Evolutionary conservation across 108 stramenopile genomes (phyloP).

Genomic region (Craspedostauros australis): DNA sequence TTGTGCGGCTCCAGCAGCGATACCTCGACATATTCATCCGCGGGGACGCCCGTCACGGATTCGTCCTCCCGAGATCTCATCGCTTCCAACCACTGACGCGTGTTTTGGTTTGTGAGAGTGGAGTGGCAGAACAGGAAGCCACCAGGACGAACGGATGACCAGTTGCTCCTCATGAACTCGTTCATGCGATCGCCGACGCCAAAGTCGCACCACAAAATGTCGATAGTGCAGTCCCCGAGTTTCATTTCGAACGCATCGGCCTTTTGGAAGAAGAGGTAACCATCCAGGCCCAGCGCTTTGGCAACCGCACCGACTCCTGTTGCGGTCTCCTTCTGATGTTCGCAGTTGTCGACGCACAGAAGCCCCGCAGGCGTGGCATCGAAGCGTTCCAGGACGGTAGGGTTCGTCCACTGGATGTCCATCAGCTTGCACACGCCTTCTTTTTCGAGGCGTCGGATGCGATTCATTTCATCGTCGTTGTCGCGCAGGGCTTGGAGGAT

Average conservation of each 20-base stretch:
- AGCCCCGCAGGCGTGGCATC: constrained; percentile 27
- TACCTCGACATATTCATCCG: constrained; percentile 49
- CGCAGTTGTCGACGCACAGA: constrained; percentile 77
- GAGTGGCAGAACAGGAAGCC: constrained; percentile 75
- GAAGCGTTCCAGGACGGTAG: constrained; percentile 14
- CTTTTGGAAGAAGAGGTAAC: constrained; percentile 45
- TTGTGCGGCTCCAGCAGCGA: constrained; percentile 77
- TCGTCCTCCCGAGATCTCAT: constrained; percentile 22
- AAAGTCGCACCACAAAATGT: constrained; percentile 85
- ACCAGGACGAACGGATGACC: constrained; percentile 62
- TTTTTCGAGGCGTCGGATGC: constrained; percentile 40
- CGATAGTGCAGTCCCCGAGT: constrained; percentile 42
- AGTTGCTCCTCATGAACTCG: constrained; percentile 49
- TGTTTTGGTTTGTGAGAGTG: constrained; percentile 67
- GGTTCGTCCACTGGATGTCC: constrained; percentile 65
- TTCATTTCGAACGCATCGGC: constrained; percentile 74
- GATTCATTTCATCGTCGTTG: constrained; percentile 70
- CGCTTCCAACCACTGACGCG: constrained; percentile 66
- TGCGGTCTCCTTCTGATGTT: constrained; percentile 77
- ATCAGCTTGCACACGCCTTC: constrained; percentile 44
- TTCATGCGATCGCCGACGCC: constrained; percentile 71
- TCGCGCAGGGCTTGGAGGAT: constrained; percentile 72
- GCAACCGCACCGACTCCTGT: constrained; percentile 58
- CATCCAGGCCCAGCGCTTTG: constrained; percentile 51
- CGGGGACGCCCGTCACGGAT: constrained; percentile 54